Conservation (phyloP, 208 protist genomes). For the Trypanosoma grayi region DNA sequence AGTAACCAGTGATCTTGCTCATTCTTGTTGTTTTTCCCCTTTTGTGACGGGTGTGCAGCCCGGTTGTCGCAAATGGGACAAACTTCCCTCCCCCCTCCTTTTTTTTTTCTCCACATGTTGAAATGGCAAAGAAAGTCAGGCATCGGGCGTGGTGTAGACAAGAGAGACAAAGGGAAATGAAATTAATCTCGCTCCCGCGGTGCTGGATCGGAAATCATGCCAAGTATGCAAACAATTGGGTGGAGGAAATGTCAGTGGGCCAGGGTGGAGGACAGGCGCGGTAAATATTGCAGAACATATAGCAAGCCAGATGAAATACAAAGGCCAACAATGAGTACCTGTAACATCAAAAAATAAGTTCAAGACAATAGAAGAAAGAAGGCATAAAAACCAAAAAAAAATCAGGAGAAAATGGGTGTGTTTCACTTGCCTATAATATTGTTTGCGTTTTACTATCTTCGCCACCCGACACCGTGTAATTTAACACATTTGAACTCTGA, state of each 20-base stretch:
- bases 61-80: background rate
- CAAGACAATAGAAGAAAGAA: slow-evolving; percentile 1
- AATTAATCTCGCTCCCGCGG: background rate
- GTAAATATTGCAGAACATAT: no score
- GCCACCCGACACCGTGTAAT: no score
- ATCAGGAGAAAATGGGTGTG: background rate
- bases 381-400: background rate
- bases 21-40: no score
- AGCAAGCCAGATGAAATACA: no score
- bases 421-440: background rate
- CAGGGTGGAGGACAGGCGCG: no score
- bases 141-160: background rate
- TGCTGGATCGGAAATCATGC: no score
- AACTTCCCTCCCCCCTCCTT: background rate
- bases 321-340: no score
- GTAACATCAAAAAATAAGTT: no score
- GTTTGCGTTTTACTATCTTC: background rate
- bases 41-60: no score
- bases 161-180: background rate
- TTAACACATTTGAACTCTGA: background rate
- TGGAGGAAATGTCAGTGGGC: no score
- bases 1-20: background rate
- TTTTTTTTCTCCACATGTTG: background rate
- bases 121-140: background rate
- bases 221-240: no score